phyloP scores from a whole-genome alignment of 441 rosid genomes.

The Jatropha podagrica region DNA sequence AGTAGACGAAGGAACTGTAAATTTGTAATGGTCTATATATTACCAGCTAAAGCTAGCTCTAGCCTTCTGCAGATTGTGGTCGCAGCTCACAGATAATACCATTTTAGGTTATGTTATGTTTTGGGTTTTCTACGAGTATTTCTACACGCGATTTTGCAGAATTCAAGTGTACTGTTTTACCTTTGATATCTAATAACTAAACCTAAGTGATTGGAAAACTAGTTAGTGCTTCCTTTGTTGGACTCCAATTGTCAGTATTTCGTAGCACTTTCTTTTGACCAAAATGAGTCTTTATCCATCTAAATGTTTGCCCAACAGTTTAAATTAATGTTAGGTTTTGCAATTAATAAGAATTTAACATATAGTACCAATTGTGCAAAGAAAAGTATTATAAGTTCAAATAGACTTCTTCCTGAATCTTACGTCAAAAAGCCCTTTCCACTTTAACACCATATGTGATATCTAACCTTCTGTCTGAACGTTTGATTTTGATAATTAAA shows the following conservation, averaged over 20 bases:
- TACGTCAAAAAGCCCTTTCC: not conserved
- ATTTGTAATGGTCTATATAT: not conserved
- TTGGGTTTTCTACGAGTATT: too few species aligned
- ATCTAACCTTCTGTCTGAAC: not conserved
- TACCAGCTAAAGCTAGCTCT: not conserved
- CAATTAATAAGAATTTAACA: not conserved
- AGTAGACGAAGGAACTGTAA: not conserved
- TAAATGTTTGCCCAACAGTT: not conserved
- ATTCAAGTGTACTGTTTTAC: not conserved
- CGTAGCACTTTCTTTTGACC: conserved; percentile 23
- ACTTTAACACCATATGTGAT: not conserved
- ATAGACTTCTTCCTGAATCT: not conserved
- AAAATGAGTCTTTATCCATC: not conserved
- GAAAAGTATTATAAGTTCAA: not conserved
- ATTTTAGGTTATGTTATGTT: too few species aligned
- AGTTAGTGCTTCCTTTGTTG: conserved; percentile 23
- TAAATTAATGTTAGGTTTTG: not conserved
- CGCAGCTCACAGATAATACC: not conserved
- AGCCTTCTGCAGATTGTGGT: not conserved
- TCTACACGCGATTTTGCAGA: too few species aligned
- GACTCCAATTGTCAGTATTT: conserved; percentile 1
- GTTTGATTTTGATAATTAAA: conserved; percentile 12
- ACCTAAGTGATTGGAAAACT: not conserved
- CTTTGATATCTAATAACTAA: not conserved
- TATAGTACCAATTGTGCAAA: too few species aligned